phyloP scores from a whole-genome alignment of 208 protist genomes.

The Crithidia fasciculata region DNA sequence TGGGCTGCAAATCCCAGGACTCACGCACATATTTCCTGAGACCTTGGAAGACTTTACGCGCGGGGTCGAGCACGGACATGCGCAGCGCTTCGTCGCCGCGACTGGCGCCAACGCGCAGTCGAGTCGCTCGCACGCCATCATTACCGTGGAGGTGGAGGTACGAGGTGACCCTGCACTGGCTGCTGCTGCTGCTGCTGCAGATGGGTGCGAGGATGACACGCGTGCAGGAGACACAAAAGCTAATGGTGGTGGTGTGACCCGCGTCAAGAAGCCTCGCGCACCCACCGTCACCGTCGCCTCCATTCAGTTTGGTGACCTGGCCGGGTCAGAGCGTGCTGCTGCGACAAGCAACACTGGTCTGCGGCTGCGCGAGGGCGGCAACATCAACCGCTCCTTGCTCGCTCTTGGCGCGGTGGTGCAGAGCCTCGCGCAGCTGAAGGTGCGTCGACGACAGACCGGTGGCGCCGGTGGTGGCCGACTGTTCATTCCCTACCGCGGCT shows the following conservation, averaged over 20 bases:
- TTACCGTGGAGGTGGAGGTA: constrained; percentile 85
- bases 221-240: not conserved
- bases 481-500: constrained; percentile 86
- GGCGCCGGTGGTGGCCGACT: constrained; percentile 26
- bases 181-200: not conserved
- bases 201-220: constrained; percentile 3
- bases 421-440: constrained; percentile 63
- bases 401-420: constrained; percentile 94
- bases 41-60: constrained; percentile 69
- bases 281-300: constrained; percentile 62
- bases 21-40: constrained; percentile 65
- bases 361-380: constrained; percentile 91
- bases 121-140: constrained; percentile 90
- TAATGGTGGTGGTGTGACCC: not conserved
- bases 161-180: not conserved
- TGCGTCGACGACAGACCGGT: constrained; percentile 18
- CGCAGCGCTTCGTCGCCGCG: constrained; percentile 69
- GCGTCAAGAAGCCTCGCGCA: not conserved
- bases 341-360: constrained; percentile 80
- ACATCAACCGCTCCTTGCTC: constrained; percentile 95
- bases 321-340: constrained; percentile 89
- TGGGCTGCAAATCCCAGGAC: constrained; percentile 55
- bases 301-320: constrained; percentile 88
- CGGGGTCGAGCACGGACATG: constrained; percentile 67
- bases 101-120: constrained; percentile 87